Percentiles rank a stretch among this genome's conserved stretches.
Conservation (phyloP, 306 rosid genomes). For the Leucaena leucocephala region DNA sequence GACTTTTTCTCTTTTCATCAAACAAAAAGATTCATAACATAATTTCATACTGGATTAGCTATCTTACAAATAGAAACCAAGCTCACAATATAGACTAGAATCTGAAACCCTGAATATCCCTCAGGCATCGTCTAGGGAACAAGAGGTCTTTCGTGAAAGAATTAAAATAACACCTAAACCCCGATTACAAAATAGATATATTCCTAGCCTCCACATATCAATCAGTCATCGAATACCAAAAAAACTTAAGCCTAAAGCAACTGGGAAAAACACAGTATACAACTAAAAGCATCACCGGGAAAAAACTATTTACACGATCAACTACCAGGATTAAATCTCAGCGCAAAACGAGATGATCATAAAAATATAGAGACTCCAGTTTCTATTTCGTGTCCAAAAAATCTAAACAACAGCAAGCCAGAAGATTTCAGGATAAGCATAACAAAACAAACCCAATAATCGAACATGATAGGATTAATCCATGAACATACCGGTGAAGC, state of each 20-base stretch:
- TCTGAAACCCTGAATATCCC: constrained; percentile 7
- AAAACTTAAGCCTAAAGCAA: background rate
- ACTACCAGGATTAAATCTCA: constrained; percentile 5
- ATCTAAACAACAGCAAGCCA: constrained; percentile 22
- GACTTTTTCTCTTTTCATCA: background rate
- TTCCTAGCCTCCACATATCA: background rate
- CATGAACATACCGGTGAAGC: constrained; percentile 64
- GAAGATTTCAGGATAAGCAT: constrained; percentile 5
- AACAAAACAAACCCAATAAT: constrained; percentile 8
- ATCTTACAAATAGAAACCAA: background rate
- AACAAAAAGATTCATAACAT: background rate
- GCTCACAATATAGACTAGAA: background rate
- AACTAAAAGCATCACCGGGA: background rate
- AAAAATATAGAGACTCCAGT: background rate
- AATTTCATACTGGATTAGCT: constrained; percentile 4
- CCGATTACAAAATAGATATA: background rate
- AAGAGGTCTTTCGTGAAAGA: background rate
- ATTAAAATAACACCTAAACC: background rate
- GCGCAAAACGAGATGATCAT: background rate
- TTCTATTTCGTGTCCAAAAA: constrained; percentile 17
- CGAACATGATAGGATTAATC: background rate
- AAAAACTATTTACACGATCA: constrained; percentile 10
- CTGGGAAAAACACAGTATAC: background rate
- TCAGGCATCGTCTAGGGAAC: constrained; percentile 21
- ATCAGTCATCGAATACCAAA: background rate